Percentiles rank a stretch among this genome's conserved stretches.
phyloP scores from a whole-genome alignment of 176 grass and related monocot genomes.

The Ensete glaucum region DNA sequence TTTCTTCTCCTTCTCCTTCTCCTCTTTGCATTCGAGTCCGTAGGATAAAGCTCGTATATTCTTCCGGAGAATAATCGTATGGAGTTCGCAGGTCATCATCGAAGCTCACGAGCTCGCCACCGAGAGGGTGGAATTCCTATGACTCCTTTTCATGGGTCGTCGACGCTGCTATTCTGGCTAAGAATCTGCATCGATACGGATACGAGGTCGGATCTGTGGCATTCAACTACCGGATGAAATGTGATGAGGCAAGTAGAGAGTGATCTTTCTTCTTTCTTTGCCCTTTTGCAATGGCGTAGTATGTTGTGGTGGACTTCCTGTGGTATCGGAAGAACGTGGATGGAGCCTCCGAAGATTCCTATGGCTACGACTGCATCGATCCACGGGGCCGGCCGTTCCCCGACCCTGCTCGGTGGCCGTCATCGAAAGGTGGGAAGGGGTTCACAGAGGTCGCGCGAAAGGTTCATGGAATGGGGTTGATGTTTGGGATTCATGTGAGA shows the following conservation, averaged over 20 bases:
- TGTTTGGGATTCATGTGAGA: constrained; percentile 89
- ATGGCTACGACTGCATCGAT: constrained; percentile 70
- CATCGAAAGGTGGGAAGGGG: constrained; percentile 48
- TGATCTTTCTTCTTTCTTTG: background rate
- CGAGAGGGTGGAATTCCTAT: constrained; percentile 92
- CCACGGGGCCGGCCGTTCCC: constrained; percentile 76
- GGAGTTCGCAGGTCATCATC: background rate
- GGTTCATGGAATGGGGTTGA: constrained; percentile 77
- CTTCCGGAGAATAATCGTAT: too few species aligned
- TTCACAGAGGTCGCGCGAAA: constrained; percentile 48
- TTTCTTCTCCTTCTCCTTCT: background rate
- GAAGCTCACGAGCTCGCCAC: constrained; percentile 34
- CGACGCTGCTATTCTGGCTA: constrained; percentile 56
- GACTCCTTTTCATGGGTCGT: constrained; percentile 86
- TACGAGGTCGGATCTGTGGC: constrained; percentile 50
- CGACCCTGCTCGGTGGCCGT: constrained; percentile 71
- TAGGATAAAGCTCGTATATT: too few species aligned
- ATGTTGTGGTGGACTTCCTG: constrained; percentile 71
- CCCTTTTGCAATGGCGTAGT: constrained; percentile 31
- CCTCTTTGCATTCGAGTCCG: background rate
- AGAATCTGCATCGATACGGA: constrained; percentile 50
- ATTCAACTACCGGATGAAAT: background rate
- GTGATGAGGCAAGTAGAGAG: background rate
- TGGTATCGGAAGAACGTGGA: constrained; percentile 74
- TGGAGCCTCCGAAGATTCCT: constrained; percentile 53